phyloP scores from a whole-genome alignment of 768 basidiomycete genomes.

The Leccinellum rugosiceps region DNA sequence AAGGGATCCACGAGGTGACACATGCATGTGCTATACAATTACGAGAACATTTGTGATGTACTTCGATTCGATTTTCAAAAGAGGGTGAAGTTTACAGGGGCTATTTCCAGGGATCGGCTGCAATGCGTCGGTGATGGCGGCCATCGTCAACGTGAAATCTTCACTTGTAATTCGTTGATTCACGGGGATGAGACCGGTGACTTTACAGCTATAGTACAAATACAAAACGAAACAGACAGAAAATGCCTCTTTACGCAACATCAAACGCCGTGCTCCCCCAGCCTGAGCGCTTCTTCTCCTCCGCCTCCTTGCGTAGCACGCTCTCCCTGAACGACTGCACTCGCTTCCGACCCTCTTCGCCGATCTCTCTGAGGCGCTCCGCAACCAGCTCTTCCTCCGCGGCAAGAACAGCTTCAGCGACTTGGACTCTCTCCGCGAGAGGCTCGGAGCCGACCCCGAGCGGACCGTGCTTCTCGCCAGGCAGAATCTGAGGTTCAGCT shows the following conservation, averaged over 20 bases:
- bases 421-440: conserved; percentile 11
- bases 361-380: conserved; percentile 34
- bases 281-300: conserved; percentile 38
- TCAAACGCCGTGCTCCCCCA: conserved; percentile 54
- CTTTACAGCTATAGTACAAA: not conserved
- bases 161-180: not conserved
- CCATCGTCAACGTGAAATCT: too few species aligned
- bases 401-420: not conserved
- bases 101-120: too few species aligned
- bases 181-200: not conserved
- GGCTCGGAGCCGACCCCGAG: conserved; percentile 50
- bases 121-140: too few species aligned
- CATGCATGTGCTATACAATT: too few species aligned
- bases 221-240: not conserved
- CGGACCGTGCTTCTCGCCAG: conserved; percentile 66
- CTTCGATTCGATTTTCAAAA: too few species aligned
- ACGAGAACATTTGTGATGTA: too few species aligned
- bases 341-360: conserved; percentile 35
- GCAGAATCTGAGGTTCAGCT: conserved; percentile 69
- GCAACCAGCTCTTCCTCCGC: conserved; percentile 17
- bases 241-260: conserved; percentile 10
- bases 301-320: conserved; percentile 38
- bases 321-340: conserved; percentile 43
- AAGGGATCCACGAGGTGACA: too few species aligned
- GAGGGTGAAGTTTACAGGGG: too few species aligned